Base-by-base conservation (phyloP, 805 yeast genomes). In the Candida maris region DNA sequence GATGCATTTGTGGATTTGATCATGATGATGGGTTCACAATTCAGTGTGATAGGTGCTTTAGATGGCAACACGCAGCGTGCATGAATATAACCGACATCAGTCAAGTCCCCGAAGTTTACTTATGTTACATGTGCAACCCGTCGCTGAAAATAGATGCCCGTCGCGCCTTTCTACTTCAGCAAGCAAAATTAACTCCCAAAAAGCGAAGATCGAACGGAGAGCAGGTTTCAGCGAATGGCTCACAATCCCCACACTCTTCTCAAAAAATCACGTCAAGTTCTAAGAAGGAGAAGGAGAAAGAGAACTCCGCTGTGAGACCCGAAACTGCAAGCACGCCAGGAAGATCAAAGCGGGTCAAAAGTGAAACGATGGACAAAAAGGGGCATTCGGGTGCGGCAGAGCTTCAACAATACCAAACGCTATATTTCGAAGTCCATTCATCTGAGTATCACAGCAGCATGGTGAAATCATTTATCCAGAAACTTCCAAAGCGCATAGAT, bases 1-100 rank as follows among this genome's bases (percentile, higher is more conserved):
- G 95, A 2, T 91, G 97, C 62, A 77, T 89, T 6, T 91, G 97
- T 68, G 87, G 79, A 1, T 79, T 70, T 48, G 85, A 79, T 39
- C 94, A 86, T 42, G 96, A 87, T 61, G 93, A 91, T 49, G 97
- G 97, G 0, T 82, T 86, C 53, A 89, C 95, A 17, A 85, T 93
- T 44, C 97, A 93, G 62, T 93, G 98, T 64, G 96, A 88, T 57
- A 71, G 77, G 22, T 89, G 97, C 59, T 81, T 75, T 59, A 76
- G 95, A 44, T 89, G 97, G 97, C 96, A 89, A 57, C 97, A 89
- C 63, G 88, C 93, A 19, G 69, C 76, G n/a, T 89, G 97, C 61
- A 85, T 87, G 75, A 83, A 82, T 6, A 85, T 85, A 39, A 68
- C 68, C 30, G 75, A 80, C 30, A 77, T 75, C 39, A 82, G 76